Evolutionary conservation across 176 grass and related monocot species (phyloP), one percentile per base, ranked within the genome.

Genomic region (Alloteropsis semialata): DNA sequence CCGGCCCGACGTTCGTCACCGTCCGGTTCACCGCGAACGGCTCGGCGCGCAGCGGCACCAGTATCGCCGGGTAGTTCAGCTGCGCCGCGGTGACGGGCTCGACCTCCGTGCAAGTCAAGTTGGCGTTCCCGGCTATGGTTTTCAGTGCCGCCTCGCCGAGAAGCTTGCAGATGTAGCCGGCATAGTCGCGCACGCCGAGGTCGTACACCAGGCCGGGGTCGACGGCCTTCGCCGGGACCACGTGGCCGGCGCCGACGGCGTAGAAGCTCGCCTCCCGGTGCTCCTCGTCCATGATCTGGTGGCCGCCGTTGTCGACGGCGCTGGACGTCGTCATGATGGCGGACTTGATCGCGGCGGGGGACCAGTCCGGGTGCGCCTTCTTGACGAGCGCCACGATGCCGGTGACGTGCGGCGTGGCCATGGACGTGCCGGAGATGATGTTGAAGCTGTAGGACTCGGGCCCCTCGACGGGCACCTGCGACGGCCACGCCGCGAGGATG

Each of bases 181-280:
- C 41, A 44, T 91, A 94, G 24, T 94, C 88, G 1, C 45, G 5
- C 16, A 44, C 75, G 39, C 42, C 5, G 57, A 91, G 19, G 83
- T 92, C 74, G 50, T 95, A 95, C 6, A 95, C 82, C 3, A 92
- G 87, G 10, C 93, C 93, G 1, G 93, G 93, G 55, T 92, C 78
- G 9, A 86, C 4, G 10, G 82, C 90, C 50, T 68, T 90, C 4
- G 39, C 30, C 3, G 84, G 82, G 65, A 69, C 38, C 3, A 90
- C 84, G 3, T 92, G 87, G 0, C 93, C 93, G 27, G 93, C 74
- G 49, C 93, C 93, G 61, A 78, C 19, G 2, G 90, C 16, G 48
- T 92, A 92, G 63, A 42, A 74, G 61, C 30, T 66, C n/a, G 93
- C 90, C 24, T 24, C 24, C 36, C 55, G 69, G 82, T 75, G 45